These are phyloP conservation scores for Durusdinium trenchii DNA, from an alignment of 73 alveolate species.

Conservation along the genomic window DNA sequence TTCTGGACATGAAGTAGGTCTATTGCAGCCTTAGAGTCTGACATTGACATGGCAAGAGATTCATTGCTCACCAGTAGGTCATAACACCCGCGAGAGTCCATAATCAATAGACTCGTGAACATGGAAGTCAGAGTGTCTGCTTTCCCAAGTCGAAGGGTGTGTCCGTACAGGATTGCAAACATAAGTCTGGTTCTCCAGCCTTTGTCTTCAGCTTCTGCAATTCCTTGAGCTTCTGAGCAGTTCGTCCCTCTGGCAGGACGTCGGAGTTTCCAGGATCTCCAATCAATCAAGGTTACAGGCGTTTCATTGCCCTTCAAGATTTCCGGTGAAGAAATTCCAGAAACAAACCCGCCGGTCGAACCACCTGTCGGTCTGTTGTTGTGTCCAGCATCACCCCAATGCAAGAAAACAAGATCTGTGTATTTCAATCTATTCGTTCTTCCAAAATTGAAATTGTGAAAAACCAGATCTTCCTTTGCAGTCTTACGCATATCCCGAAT, in stretches of 20 bases:
- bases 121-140: neutral
- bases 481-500: slow-evolving; percentile 28
- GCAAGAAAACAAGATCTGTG: neutral
- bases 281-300: slow-evolving; percentile 9
- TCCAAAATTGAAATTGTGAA: slow-evolving; percentile 27
- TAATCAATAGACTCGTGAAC: neutral
- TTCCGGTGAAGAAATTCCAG: slow-evolving; percentile 16
- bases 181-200: slow-evolving; percentile 18
- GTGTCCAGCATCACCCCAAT: slow-evolving; percentile 49
- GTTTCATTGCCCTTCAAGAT: neutral
- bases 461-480: slow-evolving; percentile 46
- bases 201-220: slow-evolving; percentile 53
- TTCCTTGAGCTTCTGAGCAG: slow-evolving; percentile 18
- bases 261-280: slow-evolving; percentile 35
- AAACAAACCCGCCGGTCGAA: slow-evolving; percentile 38
- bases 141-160: neutral
- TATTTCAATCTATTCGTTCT: neutral
- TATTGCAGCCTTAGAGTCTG: neutral
- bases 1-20: neutral
- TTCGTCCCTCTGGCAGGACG: slow-evolving; percentile 17
- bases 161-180: slow-evolving; percentile 24
- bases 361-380: slow-evolving; percentile 43
- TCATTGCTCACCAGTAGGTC: neutral
- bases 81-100: slow-evolving; percentile 37
- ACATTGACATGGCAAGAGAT: neutral